Conservation (phyloP, 768 basidiomycete species). For the Termitomyces sp. region DNA sequence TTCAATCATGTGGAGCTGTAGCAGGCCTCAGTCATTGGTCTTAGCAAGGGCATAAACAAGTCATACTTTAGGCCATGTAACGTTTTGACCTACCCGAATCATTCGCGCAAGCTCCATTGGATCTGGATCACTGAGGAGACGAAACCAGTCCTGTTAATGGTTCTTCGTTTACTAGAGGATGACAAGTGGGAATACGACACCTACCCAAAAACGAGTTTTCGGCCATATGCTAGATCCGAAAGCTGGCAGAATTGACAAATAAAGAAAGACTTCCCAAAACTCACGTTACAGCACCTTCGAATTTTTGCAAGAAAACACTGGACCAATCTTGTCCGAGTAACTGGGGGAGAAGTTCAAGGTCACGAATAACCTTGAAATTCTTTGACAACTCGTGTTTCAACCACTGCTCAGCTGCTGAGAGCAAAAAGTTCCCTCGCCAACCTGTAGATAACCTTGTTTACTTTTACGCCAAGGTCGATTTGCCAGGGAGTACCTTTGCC, state of each 20-base stretch:
- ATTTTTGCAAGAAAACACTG: conserved; percentile 91
- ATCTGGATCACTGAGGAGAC: conserved; percentile 81
- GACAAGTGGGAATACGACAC: conserved; percentile 14
- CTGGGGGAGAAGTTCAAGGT: conserved; percentile 93
- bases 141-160: conserved; percentile 70
- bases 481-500: conserved; percentile 64
- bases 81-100: conserved; percentile 81
- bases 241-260: conserved; percentile 4
- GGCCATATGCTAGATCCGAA: conserved; percentile 65
- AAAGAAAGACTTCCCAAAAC: conserved; percentile 31
- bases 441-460: conserved; percentile 34
- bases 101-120: conserved; percentile 76
- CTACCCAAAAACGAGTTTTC: conserved; percentile 68
- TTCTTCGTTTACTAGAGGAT: conserved; percentile 3
- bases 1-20: conserved; percentile 86
- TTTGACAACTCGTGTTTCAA: conserved; percentile 94
- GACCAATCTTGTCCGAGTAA: conserved; percentile 94
- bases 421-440: conserved; percentile 92
- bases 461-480: not conserved
- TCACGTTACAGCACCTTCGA: conserved; percentile 85
- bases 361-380: conserved; percentile 97
- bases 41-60: not conserved
- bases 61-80: conserved; percentile 94
- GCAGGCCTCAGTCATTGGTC: not conserved
- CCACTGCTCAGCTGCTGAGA: conserved; percentile 93